Conservation (phyloP, 345 rosid species). For the Zanthoxylum bungeanum region DNA sequence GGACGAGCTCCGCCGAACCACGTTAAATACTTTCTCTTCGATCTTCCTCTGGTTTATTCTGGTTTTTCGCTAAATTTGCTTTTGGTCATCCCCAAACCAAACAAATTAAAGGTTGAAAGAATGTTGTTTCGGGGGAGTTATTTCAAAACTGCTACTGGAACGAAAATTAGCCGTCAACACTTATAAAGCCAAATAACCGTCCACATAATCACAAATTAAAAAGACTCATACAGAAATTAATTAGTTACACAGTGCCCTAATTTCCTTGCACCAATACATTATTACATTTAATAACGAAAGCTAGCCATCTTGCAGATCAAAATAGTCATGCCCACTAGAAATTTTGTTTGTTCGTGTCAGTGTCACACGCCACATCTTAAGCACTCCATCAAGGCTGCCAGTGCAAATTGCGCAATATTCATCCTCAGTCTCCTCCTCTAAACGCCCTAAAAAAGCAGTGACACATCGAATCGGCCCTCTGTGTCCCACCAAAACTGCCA, state of each 20-base stretch:
- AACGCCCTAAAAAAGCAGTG: constrained; percentile 23
- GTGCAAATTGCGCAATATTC: constrained; percentile 40
- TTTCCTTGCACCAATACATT: neutral
- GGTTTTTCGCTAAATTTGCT: too few relatives aligned
- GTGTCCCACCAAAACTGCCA: constrained; percentile 40
- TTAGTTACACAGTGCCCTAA: neutral
- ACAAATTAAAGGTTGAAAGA: too few relatives aligned
- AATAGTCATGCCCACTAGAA: constrained; percentile 16
- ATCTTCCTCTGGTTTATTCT: too few relatives aligned
- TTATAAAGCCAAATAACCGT: too few relatives aligned
- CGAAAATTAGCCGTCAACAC: too few relatives aligned
- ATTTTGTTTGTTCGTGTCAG: constrained; percentile 14
- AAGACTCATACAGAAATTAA: neutral
- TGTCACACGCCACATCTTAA: constrained; percentile 44
- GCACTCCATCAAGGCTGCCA: constrained; percentile 54
- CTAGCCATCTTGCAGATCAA: constrained; percentile 21
- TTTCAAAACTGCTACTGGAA: too few relatives aligned
- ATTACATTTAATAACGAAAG: neutral
- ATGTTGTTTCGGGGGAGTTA: too few relatives aligned
- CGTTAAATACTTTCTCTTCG: too few relatives aligned
- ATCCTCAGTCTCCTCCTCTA: constrained; percentile 30
- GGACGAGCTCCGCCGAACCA: too few relatives aligned
- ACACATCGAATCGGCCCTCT: constrained; percentile 45
- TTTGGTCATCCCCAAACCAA: too few relatives aligned
- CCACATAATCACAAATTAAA: neutral